Evolutionary conservation across 2,329 filamentous ascomycete genomes (phyloP).

Genomic region (Ophiocordyceps unilateralis): DNA sequence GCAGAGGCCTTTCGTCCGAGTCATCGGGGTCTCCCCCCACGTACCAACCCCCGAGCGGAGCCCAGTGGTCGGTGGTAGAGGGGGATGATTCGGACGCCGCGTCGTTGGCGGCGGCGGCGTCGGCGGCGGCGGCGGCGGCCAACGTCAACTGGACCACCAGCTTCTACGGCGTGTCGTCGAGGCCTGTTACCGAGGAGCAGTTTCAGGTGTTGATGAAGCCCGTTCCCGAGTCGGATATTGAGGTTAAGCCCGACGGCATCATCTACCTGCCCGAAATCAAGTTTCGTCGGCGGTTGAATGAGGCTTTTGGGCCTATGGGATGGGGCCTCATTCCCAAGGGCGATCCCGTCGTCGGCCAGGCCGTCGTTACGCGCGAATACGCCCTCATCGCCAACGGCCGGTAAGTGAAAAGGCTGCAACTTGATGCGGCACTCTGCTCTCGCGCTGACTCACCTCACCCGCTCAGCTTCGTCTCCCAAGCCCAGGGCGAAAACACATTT

Average conservation of each 20-base stretch:
- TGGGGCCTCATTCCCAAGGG: constrained; percentile 88
- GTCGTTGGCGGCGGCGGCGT: too few species aligned
- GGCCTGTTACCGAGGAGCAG: constrained; percentile 54
- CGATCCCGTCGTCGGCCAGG: constrained; percentile 69
- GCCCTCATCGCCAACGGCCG: constrained; percentile 75
- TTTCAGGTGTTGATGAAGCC: constrained; percentile 50
- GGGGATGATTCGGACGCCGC: not conserved
- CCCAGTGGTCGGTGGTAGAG: not conserved
- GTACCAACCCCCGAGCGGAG: not conserved
- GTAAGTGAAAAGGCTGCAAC: too few species aligned
- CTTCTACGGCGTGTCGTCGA: constrained; percentile 59
- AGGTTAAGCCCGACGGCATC: constrained; percentile 95
- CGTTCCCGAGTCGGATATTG: constrained; percentile 58
- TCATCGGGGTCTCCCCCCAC: not conserved
- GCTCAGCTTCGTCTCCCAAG: constrained; percentile 73
- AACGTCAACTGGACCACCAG: constrained; percentile 63
- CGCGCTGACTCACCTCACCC: not conserved
- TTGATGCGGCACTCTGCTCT: too few species aligned
- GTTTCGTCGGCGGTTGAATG: constrained; percentile 79
- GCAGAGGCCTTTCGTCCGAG: not conserved
- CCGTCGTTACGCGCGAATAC: constrained; percentile 76
- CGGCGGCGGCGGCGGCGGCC: not conserved
- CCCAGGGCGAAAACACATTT: constrained; percentile 87
- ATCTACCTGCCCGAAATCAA: constrained; percentile 97
- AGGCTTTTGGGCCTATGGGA: constrained; percentile 82